phyloP scores from a whole-genome alignment of 495 filamentous ascomycete genomes.

The Staphylotrichum tortipilum region DNA sequence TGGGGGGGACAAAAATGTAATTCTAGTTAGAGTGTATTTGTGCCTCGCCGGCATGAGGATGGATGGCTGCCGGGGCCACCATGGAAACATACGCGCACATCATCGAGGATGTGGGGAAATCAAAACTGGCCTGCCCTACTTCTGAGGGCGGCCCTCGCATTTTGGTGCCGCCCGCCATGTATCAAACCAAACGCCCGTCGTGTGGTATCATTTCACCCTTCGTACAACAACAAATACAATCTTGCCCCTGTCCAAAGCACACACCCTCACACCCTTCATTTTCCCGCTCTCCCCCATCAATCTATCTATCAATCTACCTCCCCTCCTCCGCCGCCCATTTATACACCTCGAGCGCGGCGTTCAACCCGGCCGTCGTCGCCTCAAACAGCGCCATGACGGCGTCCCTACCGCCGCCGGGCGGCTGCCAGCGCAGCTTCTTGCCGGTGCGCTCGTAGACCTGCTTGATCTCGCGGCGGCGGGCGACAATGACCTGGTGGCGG shows the following conservation, averaged over 20 bases:
- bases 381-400: conserved; percentile 67
- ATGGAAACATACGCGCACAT: no score
- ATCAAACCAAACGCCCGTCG: no score
- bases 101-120: no score
- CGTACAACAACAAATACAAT: not conserved
- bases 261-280: no score
- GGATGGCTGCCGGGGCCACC: no score
- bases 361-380: conserved; percentile 59
- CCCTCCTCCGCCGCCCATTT: conserved; percentile 23
- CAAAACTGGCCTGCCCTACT: no score
- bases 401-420: conserved; percentile 62
- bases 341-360: conserved; percentile 56
- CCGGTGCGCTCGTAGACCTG: conserved; percentile 62
- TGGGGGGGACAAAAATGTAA: not conserved
- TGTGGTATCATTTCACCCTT: no score
- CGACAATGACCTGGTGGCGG: conserved; percentile 50
- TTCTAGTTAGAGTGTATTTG: no score
- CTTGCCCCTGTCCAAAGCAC: no score
- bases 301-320: not conserved
- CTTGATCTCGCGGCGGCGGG: conserved; percentile 58
- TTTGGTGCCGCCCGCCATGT: no score
- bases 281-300: not conserved
- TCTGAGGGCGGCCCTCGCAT: no score
- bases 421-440: conserved; percentile 55
- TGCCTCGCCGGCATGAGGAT: no score